phyloP scores from a whole-genome alignment of 352 stramenopile species.

The Peronospora farinosa region DNA sequence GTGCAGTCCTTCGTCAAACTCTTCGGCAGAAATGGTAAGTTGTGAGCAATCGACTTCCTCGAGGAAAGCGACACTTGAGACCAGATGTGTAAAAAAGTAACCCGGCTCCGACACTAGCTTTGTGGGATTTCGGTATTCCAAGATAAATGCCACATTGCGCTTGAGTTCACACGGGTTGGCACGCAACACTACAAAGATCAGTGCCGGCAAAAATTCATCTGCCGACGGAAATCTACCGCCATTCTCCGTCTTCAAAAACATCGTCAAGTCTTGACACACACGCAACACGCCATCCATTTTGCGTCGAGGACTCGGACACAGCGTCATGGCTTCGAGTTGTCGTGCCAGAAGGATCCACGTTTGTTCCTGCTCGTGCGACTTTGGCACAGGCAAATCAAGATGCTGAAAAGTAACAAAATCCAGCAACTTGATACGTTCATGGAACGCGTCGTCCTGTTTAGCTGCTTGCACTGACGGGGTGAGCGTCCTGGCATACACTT shows the following conservation, averaged over 20 bases:
- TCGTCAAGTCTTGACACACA: slow-evolving; percentile 69
- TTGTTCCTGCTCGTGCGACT: slow-evolving; percentile 25
- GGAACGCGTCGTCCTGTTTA: slow-evolving; percentile 49
- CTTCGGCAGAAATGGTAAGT: slow-evolving; percentile 64
- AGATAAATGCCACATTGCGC: slow-evolving; percentile 83
- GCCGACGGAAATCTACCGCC: slow-evolving; percentile 65
- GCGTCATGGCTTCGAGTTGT: slow-evolving; percentile 40
- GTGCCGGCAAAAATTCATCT: slow-evolving; percentile 87
- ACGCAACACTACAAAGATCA: slow-evolving; percentile 89
- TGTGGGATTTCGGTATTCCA: slow-evolving; percentile 64
- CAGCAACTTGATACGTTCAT: slow-evolving; percentile 59
- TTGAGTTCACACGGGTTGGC: slow-evolving; percentile 79
- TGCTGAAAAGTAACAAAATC: slow-evolving; percentile 81
- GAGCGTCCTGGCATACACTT: slow-evolving; percentile 72
- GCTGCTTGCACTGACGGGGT: slow-evolving; percentile 38
- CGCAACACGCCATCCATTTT: slow-evolving; percentile 80
- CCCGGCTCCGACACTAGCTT: slow-evolving; percentile 84
- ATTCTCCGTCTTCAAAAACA: slow-evolving; percentile 45
- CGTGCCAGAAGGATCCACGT: slow-evolving; percentile 41
- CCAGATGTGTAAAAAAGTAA: slow-evolving; percentile 91
- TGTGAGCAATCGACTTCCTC: slow-evolving; percentile 65
- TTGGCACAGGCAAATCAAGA: slow-evolving; percentile 68
- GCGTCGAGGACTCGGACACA: slow-evolving; percentile 63
- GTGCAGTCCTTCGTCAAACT: slow-evolving; percentile 60
- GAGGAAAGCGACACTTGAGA: slow-evolving; percentile 74